Percentiles rank a stretch among this genome's conserved stretches.
Evolutionary conservation across 2,329 filamentous ascomycete genomes (phyloP).

Genomic region (Colletotrichum sp.): DNA sequence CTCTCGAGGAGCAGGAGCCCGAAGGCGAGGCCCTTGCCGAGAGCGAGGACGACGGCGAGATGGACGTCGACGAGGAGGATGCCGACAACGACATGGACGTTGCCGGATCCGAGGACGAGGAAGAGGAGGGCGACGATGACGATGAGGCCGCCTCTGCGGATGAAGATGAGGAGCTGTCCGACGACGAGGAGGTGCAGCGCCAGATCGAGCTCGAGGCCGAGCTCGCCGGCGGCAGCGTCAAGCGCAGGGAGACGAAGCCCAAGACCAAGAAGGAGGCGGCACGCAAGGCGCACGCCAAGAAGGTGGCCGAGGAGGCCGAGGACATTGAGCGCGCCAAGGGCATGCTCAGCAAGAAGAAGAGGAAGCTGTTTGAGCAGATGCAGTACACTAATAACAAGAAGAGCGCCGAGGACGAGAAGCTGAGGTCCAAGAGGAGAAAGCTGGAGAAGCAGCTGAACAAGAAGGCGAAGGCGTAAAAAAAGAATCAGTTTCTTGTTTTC

Average conservation of each 20-base stretch:
- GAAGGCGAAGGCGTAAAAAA: constrained; percentile 24
- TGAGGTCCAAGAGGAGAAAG: constrained; percentile 89
- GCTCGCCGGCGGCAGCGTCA: constrained; percentile 71
- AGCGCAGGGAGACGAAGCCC: constrained; percentile 54
- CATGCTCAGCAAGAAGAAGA: constrained; percentile 98
- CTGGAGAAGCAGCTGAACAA: constrained; percentile 71
- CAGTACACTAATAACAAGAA: constrained; percentile 93
- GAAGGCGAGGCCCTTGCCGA: constrained; percentile 83
- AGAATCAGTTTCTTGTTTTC: background rate
- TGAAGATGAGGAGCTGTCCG: constrained; percentile 42
- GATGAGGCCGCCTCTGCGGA: constrained; percentile 43
- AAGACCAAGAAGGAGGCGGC: constrained; percentile 74
- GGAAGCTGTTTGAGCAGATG: constrained; percentile 98
- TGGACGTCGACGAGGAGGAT: constrained; percentile 48
- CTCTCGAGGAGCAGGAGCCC: constrained; percentile 85
- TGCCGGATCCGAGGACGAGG: constrained; percentile 53
- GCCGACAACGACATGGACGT: constrained; percentile 54
- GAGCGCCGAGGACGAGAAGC: constrained; percentile 84
- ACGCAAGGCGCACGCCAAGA: constrained; percentile 71
- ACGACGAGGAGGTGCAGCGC: constrained; percentile 74
- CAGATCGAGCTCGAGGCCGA: constrained; percentile 95
- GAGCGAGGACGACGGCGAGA: constrained; percentile 56
- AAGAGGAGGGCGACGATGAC: constrained; percentile 50
- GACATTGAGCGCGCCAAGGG: constrained; percentile 93
- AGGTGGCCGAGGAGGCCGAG: constrained; percentile 79